Conservation (phyloP, 192 early-diverging fungal species). For the Paraglomus brasilianum region DNA sequence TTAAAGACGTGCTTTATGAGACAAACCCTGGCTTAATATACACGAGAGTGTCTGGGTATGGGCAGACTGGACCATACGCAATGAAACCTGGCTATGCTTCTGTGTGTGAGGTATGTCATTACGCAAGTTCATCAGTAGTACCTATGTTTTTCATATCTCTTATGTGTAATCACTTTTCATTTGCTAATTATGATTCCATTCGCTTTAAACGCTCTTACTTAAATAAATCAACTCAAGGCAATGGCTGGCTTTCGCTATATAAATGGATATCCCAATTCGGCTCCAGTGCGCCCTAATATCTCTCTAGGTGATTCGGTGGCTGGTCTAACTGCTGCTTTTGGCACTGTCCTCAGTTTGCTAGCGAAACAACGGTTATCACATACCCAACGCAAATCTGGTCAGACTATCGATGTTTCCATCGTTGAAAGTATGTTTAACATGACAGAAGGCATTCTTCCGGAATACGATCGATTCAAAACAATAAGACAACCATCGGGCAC, state of each 20-base stretch:
- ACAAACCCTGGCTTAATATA: slow-evolving; percentile 46
- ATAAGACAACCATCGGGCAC: slow-evolving; percentile 53
- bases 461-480: slow-evolving; percentile 48
- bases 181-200: not conserved
- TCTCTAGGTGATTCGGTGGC: slow-evolving; percentile 52
- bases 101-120: slow-evolving; percentile 43
- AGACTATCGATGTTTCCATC: slow-evolving; percentile 53
- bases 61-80: slow-evolving; percentile 51
- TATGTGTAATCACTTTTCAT: too few relatives aligned
- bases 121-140: too few relatives aligned
- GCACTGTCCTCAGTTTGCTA: slow-evolving; percentile 38
- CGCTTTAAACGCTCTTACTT: not conserved
- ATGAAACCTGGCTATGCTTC: slow-evolving; percentile 49
- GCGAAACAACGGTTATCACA: slow-evolving; percentile 37
- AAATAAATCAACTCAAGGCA: slow-evolving; percentile 29
- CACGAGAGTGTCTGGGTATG: slow-evolving; percentile 53
- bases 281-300: slow-evolving; percentile 53
- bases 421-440: slow-evolving; percentile 50
- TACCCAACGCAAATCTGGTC: slow-evolving; percentile 31
- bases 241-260: slow-evolving; percentile 47
- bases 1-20: slow-evolving; percentile 41
- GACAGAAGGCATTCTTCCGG: slow-evolving; percentile 51
- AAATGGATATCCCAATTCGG: slow-evolving; percentile 41
- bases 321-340: slow-evolving; percentile 49
- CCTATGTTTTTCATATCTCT: too few relatives aligned